Conservation (phyloP, 2,329 filamentous ascomycete species). For the Colletotrichum euphorbiae region DNA sequence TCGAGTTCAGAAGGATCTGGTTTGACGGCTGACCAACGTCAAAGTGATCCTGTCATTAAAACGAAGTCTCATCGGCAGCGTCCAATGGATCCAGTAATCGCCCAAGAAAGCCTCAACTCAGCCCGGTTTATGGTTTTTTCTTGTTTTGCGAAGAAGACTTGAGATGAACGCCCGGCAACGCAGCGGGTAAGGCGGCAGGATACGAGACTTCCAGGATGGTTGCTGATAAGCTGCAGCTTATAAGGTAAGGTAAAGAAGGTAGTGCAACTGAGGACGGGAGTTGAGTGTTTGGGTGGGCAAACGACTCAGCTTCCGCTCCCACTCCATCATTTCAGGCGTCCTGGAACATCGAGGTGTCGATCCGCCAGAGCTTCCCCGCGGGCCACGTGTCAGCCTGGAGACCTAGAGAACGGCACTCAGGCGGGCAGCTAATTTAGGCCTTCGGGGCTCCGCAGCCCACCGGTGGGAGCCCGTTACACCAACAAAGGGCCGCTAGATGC, state of each 20-base stretch:
- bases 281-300: too few relatives aligned
- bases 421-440: not conserved
- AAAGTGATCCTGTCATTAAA: slow-evolving; percentile 1
- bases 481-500: slow-evolving; percentile 24
- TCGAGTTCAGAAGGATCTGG: not conserved
- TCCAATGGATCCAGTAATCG: not conserved
- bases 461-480: slow-evolving; percentile 24
- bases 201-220: slow-evolving; percentile 5
- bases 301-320: not conserved
- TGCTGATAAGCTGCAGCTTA: slow-evolving; percentile 6
- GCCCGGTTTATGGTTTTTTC: not conserved
- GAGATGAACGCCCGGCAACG: slow-evolving; percentile 28
- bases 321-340: not conserved
- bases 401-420: not conserved
- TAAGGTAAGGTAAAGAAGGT: too few relatives aligned
- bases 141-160: not conserved
- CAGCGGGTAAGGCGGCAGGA: slow-evolving; percentile 14
- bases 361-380: slow-evolving; percentile 21
- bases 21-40: slow-evolving; percentile 1
- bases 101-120: not conserved
- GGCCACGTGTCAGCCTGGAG: slow-evolving; percentile 26
- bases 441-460: slow-evolving; percentile 20
- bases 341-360: not conserved
- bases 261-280: too few relatives aligned
- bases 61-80: not conserved